These are phyloP conservation scores for Vitis hybrid DNA, from an alignment of 177 flowering plant species.

Conservation along the genomic window DNA sequence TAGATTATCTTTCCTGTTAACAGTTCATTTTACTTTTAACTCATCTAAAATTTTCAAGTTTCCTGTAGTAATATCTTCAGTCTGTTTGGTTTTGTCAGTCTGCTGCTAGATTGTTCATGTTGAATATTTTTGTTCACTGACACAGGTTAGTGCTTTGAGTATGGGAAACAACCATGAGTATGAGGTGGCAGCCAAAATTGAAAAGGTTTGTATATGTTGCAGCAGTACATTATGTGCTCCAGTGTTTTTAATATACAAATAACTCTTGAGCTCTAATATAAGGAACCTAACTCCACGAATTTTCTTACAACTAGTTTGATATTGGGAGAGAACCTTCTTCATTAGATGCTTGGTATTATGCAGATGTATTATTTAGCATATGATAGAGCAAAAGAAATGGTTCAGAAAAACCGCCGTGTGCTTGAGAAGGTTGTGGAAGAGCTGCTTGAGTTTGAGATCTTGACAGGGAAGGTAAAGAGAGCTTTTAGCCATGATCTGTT, in stretches of 20 bases:
- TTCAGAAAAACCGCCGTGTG: conserved; percentile 59
- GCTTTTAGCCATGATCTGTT: neutral
- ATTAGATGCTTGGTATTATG: conserved; percentile 1
- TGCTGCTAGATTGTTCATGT: neutral
- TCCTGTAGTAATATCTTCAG: too few species aligned
- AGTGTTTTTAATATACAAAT: neutral
- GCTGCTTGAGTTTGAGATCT: conserved; percentile 75
- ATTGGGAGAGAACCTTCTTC: neutral
- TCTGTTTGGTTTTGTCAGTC: too few species aligned
- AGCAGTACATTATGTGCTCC: neutral
- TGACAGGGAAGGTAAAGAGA: conserved; percentile 70
- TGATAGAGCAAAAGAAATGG: conserved; percentile 72
- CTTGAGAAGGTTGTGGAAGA: conserved; percentile 81
- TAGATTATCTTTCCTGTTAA: too few species aligned
- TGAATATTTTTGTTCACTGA: conserved; percentile 18
- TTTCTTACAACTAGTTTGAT: neutral
- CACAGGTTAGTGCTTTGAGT: conserved; percentile 65
- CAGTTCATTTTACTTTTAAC: too few species aligned
- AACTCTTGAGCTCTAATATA: neutral
- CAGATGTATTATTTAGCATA: conserved; percentile 79
- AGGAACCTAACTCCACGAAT: conserved; percentile 2
- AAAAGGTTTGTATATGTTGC: conserved; percentile 49
- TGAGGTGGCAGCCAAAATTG: conserved; percentile 85
- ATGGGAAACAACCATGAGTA: conserved; percentile 78
- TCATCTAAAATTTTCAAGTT: too few species aligned